phyloP scores from a whole-genome alignment of 129 eudicot genomes.

The Helianthus annuus region HanXRQr2.0-SUNRISE NC_035445.2:28183377-28183876 shows the following conservation, averaged over 20 bases:
- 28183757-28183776: slow-evolving; percentile 82
- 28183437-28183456: too few species aligned
- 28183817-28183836: slow-evolving; percentile 79
- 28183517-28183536: slow-evolving; percentile 20
- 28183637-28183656: slow-evolving; percentile 47
- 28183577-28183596: slow-evolving; percentile 56
- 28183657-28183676: slow-evolving; percentile 59
- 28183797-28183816: slow-evolving; percentile 81
- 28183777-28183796: slow-evolving; percentile 78
- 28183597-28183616: slow-evolving; percentile 58
- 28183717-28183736: slow-evolving; percentile 63
- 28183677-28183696: slow-evolving; percentile 80
- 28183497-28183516: background rate
- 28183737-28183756: slow-evolving; percentile 88
- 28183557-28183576: slow-evolving; percentile 18
- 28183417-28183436: too few species aligned
- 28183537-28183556: slow-evolving; percentile 14
- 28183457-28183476: too few species aligned
- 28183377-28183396: too few species aligned
- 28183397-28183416: too few species aligned
- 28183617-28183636: slow-evolving; percentile 62
- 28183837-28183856: slow-evolving; percentile 92
- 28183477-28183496: too few species aligned
- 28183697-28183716: slow-evolving; percentile 60
- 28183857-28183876: slow-evolving; percentile 77